Evolutionary conservation across 441 rosid genomes (phyloP).

Genomic region (Pelargonium fulgidum): DNA sequence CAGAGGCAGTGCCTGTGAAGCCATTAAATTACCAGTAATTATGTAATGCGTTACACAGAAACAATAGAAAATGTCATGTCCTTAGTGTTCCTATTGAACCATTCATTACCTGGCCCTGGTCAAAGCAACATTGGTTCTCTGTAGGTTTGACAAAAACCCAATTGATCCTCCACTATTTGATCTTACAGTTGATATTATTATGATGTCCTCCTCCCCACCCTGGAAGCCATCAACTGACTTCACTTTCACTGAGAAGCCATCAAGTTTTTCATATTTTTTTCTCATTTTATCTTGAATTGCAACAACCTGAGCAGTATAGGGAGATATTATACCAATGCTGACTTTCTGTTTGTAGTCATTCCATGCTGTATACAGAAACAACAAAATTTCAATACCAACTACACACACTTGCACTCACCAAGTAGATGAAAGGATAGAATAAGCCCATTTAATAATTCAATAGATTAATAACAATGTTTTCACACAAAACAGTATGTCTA

Average conservation of each 20-base stretch:
- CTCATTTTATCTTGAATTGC: conserved; percentile 35
- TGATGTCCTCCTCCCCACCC: conserved; percentile 49
- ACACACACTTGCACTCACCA: not conserved
- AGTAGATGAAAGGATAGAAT: not conserved
- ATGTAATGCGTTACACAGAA: not conserved
- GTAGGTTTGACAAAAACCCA: conserved; percentile 32
- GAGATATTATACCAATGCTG: conserved; percentile 39
- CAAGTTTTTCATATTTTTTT: conserved; percentile 11
- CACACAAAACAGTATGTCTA: not conserved
- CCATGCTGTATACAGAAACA: conserved; percentile 27
- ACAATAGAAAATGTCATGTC: not conserved
- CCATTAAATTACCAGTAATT: not conserved
- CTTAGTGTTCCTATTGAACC: not conserved
- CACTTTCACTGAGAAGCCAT: conserved; percentile 32
- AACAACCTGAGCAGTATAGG: conserved; percentile 39
- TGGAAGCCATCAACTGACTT: conserved; percentile 45
- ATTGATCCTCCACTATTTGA: conserved; percentile 24
- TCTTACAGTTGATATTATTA: conserved; percentile 45
- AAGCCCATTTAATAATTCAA: not conserved
- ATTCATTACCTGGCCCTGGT: conserved; percentile 37
- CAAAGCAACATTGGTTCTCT: conserved; percentile 40
- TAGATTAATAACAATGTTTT: not conserved
- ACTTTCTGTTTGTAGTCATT: conserved; percentile 16
- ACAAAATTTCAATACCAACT: not conserved
- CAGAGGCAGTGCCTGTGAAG: conserved; percentile 36